Conservation (phyloP, 2,329 filamentous ascomycete species). For the Phoma sp. region DNA sequence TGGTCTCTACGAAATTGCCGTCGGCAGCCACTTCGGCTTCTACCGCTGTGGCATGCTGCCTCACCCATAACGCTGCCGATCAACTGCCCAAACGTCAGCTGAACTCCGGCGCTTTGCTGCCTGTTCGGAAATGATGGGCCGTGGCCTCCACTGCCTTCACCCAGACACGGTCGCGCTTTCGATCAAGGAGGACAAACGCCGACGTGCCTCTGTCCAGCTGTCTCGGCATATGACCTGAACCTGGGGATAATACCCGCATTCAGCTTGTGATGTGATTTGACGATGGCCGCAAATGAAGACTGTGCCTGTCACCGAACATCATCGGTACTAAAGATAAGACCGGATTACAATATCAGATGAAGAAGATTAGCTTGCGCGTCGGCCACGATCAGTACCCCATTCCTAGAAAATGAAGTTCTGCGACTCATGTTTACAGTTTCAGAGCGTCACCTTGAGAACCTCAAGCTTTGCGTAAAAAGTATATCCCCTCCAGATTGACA, state of each 20-base stretch:
- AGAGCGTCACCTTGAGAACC: too few species aligned
- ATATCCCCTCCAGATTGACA: too few species aligned
- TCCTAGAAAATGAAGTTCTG: neutral
- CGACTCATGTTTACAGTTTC: neutral
- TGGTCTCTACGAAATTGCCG: conserved; percentile 1
- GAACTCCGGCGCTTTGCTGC: conserved; percentile 22
- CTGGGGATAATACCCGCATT: neutral
- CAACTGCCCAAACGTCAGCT: conserved; percentile 23
- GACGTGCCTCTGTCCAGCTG: neutral
- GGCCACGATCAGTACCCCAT: neutral
- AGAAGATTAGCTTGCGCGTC: neutral
- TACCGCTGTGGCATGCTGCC: conserved; percentile 15
- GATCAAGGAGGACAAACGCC: conserved; percentile 8
- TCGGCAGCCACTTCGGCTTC: conserved; percentile 17
- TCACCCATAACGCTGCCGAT: conserved; percentile 22
- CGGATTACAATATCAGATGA: neutral
- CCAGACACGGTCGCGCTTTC: conserved; percentile 7
- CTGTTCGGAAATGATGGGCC: conserved; percentile 13
- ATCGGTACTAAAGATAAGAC: neutral
- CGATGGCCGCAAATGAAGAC: neutral
- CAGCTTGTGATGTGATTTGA: neutral
- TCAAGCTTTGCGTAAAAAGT: too few species aligned
- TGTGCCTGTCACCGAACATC: neutral
- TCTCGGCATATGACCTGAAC: conserved; percentile 1
- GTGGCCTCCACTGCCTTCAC: conserved; percentile 1